Percentiles rank a stretch among this genome's conserved stretches.
These are phyloP conservation scores for Letharia columbiana DNA, from an alignment of 495 filamentous ascomycete genomes.

Conservation along the genomic window DNA sequence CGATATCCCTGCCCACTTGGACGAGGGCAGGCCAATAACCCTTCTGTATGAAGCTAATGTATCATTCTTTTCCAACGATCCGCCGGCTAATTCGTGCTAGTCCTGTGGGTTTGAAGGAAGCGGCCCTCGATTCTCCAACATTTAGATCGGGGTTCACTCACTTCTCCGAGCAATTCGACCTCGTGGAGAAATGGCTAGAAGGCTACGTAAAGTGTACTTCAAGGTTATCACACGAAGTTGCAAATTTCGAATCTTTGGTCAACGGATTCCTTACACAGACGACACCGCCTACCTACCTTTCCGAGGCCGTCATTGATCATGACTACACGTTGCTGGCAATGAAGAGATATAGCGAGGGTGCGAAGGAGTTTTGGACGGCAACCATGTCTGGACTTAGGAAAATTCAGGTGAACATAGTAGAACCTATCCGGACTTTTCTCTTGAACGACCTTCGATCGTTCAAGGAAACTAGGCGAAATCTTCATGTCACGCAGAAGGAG, in stretches of 20 bases:
- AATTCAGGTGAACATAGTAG: conserved; percentile 64
- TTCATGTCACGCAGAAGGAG: conserved; percentile 74
- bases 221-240: conserved; percentile 67
- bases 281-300: conserved; percentile 60
- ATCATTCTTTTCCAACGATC: background rate
- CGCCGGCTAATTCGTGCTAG: conserved; percentile 30
- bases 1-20: conserved; percentile 10
- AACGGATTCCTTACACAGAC: conserved; percentile 64
- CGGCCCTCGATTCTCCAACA: conserved; percentile 88
- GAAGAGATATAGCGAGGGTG: conserved; percentile 72
- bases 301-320: conserved; percentile 78
- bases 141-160: conserved; percentile 84
- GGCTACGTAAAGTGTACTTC: conserved; percentile 69
- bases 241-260: conserved; percentile 58
- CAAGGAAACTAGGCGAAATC: conserved; percentile 63
- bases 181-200: conserved; percentile 89
- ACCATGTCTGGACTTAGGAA: conserved; percentile 61
- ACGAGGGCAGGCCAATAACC: conserved; percentile 47
- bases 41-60: conserved; percentile 39
- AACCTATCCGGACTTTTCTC: conserved; percentile 72
- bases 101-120: conserved; percentile 89
- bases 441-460: conserved; percentile 60
- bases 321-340: conserved; percentile 88
- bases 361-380: conserved; percentile 77
- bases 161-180: conserved; percentile 86